Evolutionary conservation across 2,329 filamentous ascomycete species (phyloP).

Genomic region (Mycosphaerella sp.): DNA sequence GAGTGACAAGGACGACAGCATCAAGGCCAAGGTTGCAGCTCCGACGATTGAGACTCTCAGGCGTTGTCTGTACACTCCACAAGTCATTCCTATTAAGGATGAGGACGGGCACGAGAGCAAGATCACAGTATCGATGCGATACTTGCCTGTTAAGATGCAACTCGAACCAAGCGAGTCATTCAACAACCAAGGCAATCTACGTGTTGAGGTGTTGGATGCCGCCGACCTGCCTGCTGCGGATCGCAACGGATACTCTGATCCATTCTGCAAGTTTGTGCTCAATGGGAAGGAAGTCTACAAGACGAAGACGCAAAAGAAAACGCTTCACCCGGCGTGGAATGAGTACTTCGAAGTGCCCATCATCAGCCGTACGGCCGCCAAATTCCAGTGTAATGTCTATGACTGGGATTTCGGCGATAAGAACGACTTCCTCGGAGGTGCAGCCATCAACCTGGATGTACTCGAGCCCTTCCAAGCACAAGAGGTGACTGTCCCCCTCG

Average conservation of each 20-base stretch:
- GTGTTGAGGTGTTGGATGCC: conserved; percentile 87
- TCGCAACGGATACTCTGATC: conserved; percentile 93
- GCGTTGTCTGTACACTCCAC: conserved; percentile 78
- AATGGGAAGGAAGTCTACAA: conserved; percentile 89
- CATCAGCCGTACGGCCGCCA: conserved; percentile 74
- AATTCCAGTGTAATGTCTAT: conserved; percentile 77
- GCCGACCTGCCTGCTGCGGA: conserved; percentile 86
- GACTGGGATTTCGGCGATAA: conserved; percentile 98
- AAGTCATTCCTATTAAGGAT: conserved; percentile 70
- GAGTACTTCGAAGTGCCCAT: conserved; percentile 85
- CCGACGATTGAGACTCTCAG: conserved; percentile 82
- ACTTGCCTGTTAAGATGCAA: conserved; percentile 87
- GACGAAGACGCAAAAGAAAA: conserved; percentile 96
- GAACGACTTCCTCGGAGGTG: conserved; percentile 78
- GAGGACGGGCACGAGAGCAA: conserved; percentile 69
- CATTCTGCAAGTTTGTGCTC: conserved; percentile 90
- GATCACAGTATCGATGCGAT: conserved; percentile 88
- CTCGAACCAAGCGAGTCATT: conserved; percentile 94
- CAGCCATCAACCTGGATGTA: conserved; percentile 67
- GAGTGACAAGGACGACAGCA: conserved; percentile 62
- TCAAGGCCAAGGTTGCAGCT: conserved; percentile 75
- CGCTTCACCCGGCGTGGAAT: conserved; percentile 89
- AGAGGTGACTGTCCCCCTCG: conserved; percentile 67
- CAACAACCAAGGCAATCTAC: conserved; percentile 95
- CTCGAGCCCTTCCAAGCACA: conserved; percentile 80